Evolutionary conservation across 495 filamentous ascomycete species (phyloP), one percentile per base, ranked within the genome.

Genomic region (Hyaloscypha variabilis): DNA sequence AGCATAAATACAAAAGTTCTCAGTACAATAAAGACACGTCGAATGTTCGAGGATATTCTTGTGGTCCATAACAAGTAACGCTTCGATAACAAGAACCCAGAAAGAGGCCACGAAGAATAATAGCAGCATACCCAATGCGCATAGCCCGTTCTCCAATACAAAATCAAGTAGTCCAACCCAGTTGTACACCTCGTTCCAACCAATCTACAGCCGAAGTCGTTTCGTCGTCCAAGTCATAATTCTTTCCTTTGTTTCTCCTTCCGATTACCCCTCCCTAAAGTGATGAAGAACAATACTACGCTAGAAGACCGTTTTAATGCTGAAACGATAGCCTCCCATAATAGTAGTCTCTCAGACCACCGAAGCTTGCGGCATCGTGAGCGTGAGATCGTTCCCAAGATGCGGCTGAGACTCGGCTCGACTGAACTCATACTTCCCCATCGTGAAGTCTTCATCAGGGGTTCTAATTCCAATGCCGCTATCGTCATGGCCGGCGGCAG

Each of bases 391-490:
- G 31, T 39, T 36, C 34, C 51, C 53, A n/a, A 63, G 54, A 2
- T 63, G 61, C 46, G 31, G 3, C 25, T 65, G 70, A 17, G 63
- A 24, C 23, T 60, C 61, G 23, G 46, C 31, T 23, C 62, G 67
- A 31, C 53, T 59, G 49, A 81, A 83, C 17, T 74, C 76, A 65
- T 81, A 87, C 69, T 86, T 87, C 19, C 79, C 79, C 25, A 81
- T 76, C 1, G 80, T 74, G 49, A 85, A 80, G 17, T 87, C 83
- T 62, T 87, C 85, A 24, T 88, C 86, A 5, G 85, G 83, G 10
- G 85, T 83, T 62, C 81, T 70, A 71, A 91, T 87, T 3, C 86
- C 86, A 63, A 92, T 91, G 14, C 87, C 89, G 67, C 87, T 90
- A 73, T 92, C 89, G 66, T 92, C 89, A 61, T 83, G 86, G 8